Evolutionary conservation across 2,329 filamentous ascomycete genomes (phyloP).

Genomic region (Thielaviopsis populi): DNA sequence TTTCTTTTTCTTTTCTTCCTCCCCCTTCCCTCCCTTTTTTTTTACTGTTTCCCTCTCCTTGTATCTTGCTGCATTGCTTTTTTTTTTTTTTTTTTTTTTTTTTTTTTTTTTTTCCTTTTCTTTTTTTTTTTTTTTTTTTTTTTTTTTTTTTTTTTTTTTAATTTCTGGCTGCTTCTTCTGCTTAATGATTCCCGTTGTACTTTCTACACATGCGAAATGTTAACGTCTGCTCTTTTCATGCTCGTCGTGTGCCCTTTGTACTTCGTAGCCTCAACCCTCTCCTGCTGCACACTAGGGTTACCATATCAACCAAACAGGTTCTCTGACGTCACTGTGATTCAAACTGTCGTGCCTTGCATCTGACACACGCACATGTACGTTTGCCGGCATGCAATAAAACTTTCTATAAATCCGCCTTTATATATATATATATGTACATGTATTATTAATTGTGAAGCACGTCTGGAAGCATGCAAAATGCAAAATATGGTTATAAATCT

Average conservation of each 20-base stretch:
- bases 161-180: too few relatives aligned
- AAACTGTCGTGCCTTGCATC: background rate
- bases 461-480: background rate
- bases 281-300: background rate
- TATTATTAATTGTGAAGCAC: conserved; percentile 1
- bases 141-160: background rate
- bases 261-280: background rate
- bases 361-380: too few relatives aligned
- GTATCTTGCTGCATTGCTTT: too few relatives aligned
- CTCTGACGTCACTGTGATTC: background rate
- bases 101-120: background rate
- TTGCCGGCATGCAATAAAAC: background rate
- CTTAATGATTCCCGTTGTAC: too few relatives aligned
- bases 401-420: background rate
- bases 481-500: background rate
- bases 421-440: conserved; percentile 4
- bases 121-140: background rate
- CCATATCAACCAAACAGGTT: background rate
- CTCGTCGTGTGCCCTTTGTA: background rate
- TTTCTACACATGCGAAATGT: background rate
- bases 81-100: background rate
- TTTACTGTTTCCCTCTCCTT: background rate
- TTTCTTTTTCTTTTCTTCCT: conserved; percentile 3
- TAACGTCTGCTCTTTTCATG: too few relatives aligned
- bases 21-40: background rate